These are phyloP conservation scores for Lepidium aucheri DNA, from an alignment of 345 rosid species.

Conservation along the genomic window DNA sequence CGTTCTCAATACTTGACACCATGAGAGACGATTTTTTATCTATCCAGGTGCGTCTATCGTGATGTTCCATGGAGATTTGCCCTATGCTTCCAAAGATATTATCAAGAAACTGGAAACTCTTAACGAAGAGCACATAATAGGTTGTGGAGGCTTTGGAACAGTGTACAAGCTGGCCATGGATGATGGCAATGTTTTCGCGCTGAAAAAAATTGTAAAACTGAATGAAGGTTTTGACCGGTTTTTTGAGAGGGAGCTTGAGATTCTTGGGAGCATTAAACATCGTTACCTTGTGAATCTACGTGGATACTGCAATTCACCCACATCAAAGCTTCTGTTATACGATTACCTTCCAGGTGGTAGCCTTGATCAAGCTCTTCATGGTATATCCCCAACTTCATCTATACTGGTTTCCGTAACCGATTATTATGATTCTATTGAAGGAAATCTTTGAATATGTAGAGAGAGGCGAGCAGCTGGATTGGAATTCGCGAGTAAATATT, in stretches of 20 bases:
- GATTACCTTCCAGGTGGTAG: slow-evolving; percentile 94
- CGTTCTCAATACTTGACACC: neutral
- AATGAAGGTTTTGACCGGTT: slow-evolving; percentile 92
- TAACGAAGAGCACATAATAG: slow-evolving; percentile 82
- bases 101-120: slow-evolving; percentile 80
- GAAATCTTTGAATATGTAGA: slow-evolving; percentile 38
- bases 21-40: slow-evolving; percentile 13
- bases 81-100: slow-evolving; percentile 92
- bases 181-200: slow-evolving; percentile 87
- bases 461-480: slow-evolving; percentile 75
- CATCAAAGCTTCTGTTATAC: slow-evolving; percentile 79
- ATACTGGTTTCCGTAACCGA: neutral
- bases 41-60: slow-evolving; percentile 86
- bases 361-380: slow-evolving; percentile 92
- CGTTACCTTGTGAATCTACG: slow-evolving; percentile 91
- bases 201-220: slow-evolving; percentile 78
- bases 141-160: slow-evolving; percentile 92
- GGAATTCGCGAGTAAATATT: slow-evolving; percentile 85
- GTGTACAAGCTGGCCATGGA: slow-evolving; percentile 96
- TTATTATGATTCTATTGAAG: neutral
- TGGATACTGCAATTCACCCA: slow-evolving; percentile 94
- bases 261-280: slow-evolving; percentile 97
- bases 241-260: slow-evolving; percentile 95
- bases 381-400: slow-evolving; percentile 31
- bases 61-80: slow-evolving; percentile 98